phyloP scores from a whole-genome alignment of 2,329 filamentous ascomycete genomes.

The Arthrobotrys sinensis region DNA sequence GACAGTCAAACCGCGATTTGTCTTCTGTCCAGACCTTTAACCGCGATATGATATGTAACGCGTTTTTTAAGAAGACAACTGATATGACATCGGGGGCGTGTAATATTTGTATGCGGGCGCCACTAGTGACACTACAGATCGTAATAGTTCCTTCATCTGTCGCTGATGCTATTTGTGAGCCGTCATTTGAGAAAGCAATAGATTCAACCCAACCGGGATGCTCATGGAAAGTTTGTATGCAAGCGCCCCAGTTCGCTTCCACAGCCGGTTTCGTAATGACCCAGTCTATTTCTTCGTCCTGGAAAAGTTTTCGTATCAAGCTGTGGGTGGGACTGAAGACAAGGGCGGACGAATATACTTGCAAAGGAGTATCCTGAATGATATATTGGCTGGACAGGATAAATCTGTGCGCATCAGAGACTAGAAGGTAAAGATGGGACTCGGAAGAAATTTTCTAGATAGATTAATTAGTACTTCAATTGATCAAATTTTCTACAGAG shows the following conservation, averaged over 20 bases:
- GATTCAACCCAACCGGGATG: not conserved
- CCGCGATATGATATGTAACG: too few relatives aligned
- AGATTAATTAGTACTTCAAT: too few relatives aligned
- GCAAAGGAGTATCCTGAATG: conserved; percentile 64
- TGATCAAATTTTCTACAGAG: too few relatives aligned
- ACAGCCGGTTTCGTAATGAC: not conserved
- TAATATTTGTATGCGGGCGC: too few relatives aligned
- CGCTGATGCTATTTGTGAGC: too few relatives aligned
- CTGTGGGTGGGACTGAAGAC: conserved; percentile 64
- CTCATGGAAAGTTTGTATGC: not conserved
- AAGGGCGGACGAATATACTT: conserved; percentile 65
- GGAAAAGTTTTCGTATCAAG: not conserved
- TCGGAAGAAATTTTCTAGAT: not conserved
- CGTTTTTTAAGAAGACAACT: too few relatives aligned
- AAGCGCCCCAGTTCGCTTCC: not conserved
- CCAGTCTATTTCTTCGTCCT: not conserved
- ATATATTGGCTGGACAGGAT: conserved; percentile 63
- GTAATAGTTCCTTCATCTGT: too few relatives aligned
- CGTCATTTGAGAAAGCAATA: too few relatives aligned
- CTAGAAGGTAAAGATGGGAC: conserved; percentile 57
- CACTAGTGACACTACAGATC: too few relatives aligned
- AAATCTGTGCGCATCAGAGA: conserved; percentile 64
- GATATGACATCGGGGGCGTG: too few relatives aligned
- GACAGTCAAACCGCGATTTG: too few relatives aligned
- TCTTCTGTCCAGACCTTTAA: too few relatives aligned